These are phyloP conservation scores for Thermothelomyces thermophilus DNA, from an alignment of 2,329 filamentous ascomycete species.

Conservation along the genomic window DNA sequence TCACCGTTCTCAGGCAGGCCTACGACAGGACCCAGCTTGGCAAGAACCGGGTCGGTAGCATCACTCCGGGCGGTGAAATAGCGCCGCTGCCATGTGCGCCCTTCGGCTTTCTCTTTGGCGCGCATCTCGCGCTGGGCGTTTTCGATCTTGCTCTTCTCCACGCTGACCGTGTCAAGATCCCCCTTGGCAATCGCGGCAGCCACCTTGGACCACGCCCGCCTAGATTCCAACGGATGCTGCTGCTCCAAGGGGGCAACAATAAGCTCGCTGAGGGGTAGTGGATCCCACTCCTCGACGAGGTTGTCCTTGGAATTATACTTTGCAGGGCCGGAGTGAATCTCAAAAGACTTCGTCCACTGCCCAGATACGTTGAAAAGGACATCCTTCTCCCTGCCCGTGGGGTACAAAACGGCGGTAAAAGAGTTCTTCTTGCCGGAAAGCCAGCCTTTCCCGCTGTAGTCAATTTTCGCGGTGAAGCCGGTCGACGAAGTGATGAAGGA, in stretches of 20 bases:
- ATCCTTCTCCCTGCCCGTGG: slow-evolving; percentile 64
- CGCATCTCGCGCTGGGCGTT: slow-evolving; percentile 73
- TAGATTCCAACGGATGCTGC: slow-evolving; percentile 82
- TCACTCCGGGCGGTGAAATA: slow-evolving; percentile 63
- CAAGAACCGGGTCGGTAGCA: slow-evolving; percentile 38
- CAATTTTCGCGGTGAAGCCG: slow-evolving; percentile 82
- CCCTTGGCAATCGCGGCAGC: slow-evolving; percentile 71
- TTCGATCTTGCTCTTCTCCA: slow-evolving; percentile 85
- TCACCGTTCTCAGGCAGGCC: slow-evolving; percentile 47
- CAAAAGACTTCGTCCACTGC: slow-evolving; percentile 82
- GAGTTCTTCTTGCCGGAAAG: slow-evolving; percentile 92
- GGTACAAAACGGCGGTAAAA: slow-evolving; percentile 69
- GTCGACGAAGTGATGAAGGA: slow-evolving; percentile 82
- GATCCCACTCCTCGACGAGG: slow-evolving; percentile 55
- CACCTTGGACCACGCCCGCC: slow-evolving; percentile 82
- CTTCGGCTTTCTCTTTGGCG: slow-evolving; percentile 66
- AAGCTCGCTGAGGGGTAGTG: slow-evolving; percentile 59
- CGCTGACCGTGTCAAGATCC: slow-evolving; percentile 73
- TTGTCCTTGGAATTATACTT: slow-evolving; percentile 43
- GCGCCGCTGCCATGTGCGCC: slow-evolving; percentile 69
- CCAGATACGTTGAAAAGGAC: slow-evolving; percentile 76
- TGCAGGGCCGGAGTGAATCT: slow-evolving; percentile 60
- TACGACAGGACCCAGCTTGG: slow-evolving; percentile 38
- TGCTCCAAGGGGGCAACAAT: slow-evolving; percentile 64
- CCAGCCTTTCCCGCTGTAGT: slow-evolving; percentile 93